Evolutionary conservation across 2,329 filamentous ascomycete species (phyloP).

Genomic region (Fusarium begoniae): DNA sequence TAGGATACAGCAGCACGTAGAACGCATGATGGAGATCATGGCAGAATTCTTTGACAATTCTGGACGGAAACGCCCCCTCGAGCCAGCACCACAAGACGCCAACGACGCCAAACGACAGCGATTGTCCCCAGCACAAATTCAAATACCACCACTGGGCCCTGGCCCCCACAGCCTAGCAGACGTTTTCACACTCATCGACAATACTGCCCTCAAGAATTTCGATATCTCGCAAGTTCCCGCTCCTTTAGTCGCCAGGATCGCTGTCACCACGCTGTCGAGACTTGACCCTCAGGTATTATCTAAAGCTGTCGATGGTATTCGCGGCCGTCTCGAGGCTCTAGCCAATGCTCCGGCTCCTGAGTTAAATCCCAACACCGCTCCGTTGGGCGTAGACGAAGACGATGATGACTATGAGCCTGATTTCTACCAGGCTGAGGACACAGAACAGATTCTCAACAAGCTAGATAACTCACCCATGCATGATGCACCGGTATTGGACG

Average conservation of each 20-base stretch:
- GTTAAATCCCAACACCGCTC: conserved; percentile 67
- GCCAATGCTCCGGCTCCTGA: conserved; percentile 56
- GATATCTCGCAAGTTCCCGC: conserved; percentile 83
- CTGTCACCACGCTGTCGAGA: conserved; percentile 78
- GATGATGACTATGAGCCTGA: conserved; percentile 91
- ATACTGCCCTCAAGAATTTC: conserved; percentile 78
- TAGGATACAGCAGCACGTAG: conserved; percentile 87
- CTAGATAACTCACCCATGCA: conserved; percentile 74
- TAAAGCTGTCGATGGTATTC: conserved; percentile 74
- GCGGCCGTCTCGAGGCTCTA: conserved; percentile 58
- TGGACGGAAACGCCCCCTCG: conserved; percentile 78
- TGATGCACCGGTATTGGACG: conserved; percentile 44
- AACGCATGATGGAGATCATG: conserved; percentile 81
- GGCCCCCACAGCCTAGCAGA: conserved; percentile 83
- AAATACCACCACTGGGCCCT: conserved; percentile 75
- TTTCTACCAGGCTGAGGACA: conserved; percentile 79
- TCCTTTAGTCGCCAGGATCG: conserved; percentile 80
- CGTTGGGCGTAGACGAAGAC: conserved; percentile 77
- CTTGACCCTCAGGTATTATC: conserved; percentile 75
- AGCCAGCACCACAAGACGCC: conserved; percentile 75
- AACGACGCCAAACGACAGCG: conserved; percentile 87
- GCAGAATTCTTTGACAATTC: conserved; percentile 82
- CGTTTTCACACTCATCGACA: conserved; percentile 83
- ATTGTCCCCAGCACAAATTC: conserved; percentile 57
- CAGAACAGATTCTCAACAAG: conserved; percentile 80